Evolutionary conservation across 2,329 filamentous ascomycete genomes (phyloP), one percentile per base, ranked within the genome.

Genomic region (Penicillium sp.): DNA sequence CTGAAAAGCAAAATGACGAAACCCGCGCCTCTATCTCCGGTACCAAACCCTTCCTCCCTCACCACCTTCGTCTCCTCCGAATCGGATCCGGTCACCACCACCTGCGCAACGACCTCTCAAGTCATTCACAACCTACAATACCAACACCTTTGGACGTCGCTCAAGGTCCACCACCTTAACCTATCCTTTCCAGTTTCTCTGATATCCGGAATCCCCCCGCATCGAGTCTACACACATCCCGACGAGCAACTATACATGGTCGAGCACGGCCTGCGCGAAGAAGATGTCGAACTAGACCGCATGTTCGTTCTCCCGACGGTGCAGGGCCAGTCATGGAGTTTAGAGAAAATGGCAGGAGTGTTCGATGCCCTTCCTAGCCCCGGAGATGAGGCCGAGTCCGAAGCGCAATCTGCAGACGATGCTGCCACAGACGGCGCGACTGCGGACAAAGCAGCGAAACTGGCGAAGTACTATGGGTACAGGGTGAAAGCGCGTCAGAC

Each of bases 231-330:
- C 73, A 81, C 85, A 11, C 86, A 90, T 68, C 87, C 87, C 11
- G 87, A 89, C 70, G 85, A 89, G 76, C 87, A 89, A 70, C 82
- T 86, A 26, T 84, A 83, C 67, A 78, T 88, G 67, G 77, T 89
- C 29, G 83, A 86, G 69, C 74, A 79, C 56, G 79, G 78, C 19
- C 78, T 84, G 48, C 74, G 72, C 53, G 79, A 80, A 56, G 76
- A 79, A 66, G 85, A 83, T 45, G 66, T 84, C 21, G 75, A 76
- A 3, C 71, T 80, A 11, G 83, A 86, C 72, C 77, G 81, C 50
- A 83, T 88, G 68, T 89, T 86, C 80, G 83, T 89, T 17, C 76
- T 89, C 30, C 86, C 87, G 1, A 84, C 83, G 19, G 80, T 85
- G 23, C 74, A 88, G 64, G 80, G 81, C n/a, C 85, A 89, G 75